Percentiles rank a stretch among this genome's conserved stretches.
These are phyloP conservation scores for Lentinula detonsa DNA, from an alignment of 768 basidiomycete species.

Conservation along the genomic window DNA sequence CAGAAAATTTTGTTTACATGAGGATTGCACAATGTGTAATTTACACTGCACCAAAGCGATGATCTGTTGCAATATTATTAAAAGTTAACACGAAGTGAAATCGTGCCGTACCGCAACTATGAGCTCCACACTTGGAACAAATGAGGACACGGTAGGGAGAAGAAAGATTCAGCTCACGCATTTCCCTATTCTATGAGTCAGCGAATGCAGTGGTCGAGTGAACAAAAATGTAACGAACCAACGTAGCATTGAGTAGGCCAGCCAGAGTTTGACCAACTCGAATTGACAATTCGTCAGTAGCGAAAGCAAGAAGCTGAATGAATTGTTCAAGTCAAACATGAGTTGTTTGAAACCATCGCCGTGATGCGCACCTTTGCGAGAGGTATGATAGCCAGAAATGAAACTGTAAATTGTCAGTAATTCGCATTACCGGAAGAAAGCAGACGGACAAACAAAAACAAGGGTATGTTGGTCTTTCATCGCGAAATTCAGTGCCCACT, in stretches of 20 bases:
- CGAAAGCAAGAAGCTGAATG: conserved; percentile 71
- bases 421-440: neutral
- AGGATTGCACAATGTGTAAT: conserved; percentile 73
- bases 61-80: conserved; percentile 24
- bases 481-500: conserved; percentile 74
- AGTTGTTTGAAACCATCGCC: neutral
- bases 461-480: conserved; percentile 47
- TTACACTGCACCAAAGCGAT: conserved; percentile 49
- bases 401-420: conserved; percentile 34
- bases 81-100: neutral
- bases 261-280: conserved; percentile 81
- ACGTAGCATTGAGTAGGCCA: conserved; percentile 80
- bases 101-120: conserved; percentile 65
- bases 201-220: neutral
- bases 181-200: conserved; percentile 31
- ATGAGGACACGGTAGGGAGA: conserved; percentile 14
- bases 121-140: conserved; percentile 48
- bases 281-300: conserved; percentile 79
- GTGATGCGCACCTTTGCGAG: conserved; percentile 57
- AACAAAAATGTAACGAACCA: conserved; percentile 36
- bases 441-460: conserved; percentile 64
- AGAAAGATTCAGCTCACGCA: conserved; percentile 32
- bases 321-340: neutral
- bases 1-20: conserved; percentile 41
- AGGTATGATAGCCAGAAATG: conserved; percentile 80